phyloP scores from a whole-genome alignment of 2,329 filamentous ascomycete species.

The Neofusicoccum umdonicola region DNA sequence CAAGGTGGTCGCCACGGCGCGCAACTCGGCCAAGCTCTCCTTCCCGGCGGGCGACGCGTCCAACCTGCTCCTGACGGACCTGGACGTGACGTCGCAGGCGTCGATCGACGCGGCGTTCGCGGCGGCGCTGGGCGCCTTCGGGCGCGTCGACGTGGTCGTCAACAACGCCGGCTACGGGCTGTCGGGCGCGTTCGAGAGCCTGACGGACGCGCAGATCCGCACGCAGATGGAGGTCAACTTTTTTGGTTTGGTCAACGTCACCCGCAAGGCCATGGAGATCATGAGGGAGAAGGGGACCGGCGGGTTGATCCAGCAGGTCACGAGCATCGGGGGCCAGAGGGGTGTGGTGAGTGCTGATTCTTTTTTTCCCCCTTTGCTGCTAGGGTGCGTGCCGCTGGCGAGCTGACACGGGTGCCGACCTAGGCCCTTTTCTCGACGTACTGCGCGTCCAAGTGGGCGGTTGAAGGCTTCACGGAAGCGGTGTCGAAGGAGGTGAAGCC shows the following conservation, averaged over 20 bases:
- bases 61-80: conserved; percentile 43
- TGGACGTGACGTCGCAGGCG: conserved; percentile 52
- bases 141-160: conserved; percentile 58
- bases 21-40: conserved; percentile 36
- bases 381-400: background rate
- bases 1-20: conserved; percentile 46
- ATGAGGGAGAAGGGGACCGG: conserved; percentile 41
- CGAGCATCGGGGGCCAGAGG: conserved; percentile 51
- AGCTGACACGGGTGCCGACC: conserved; percentile 23
- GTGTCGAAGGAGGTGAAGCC: conserved; percentile 45
- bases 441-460: conserved; percentile 42
- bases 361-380: background rate
- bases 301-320: conserved; percentile 56
- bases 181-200: conserved; percentile 52
- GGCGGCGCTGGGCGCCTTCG: conserved; percentile 48
- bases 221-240: conserved; percentile 60
- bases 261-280: conserved; percentile 24
- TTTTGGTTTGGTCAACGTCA: conserved; percentile 57
- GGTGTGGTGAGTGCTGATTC: conserved; percentile 26
- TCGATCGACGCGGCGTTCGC: conserved; percentile 50
- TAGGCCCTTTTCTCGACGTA: conserved; percentile 5
- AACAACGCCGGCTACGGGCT: conserved; percentile 63
- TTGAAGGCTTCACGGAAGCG: conserved; percentile 49
- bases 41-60: conserved; percentile 37
- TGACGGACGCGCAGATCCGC: conserved; percentile 49